Conservation (phyloP, 2,329 filamentous ascomycete genomes). For the Fusarium solani-melongenae region DNA sequence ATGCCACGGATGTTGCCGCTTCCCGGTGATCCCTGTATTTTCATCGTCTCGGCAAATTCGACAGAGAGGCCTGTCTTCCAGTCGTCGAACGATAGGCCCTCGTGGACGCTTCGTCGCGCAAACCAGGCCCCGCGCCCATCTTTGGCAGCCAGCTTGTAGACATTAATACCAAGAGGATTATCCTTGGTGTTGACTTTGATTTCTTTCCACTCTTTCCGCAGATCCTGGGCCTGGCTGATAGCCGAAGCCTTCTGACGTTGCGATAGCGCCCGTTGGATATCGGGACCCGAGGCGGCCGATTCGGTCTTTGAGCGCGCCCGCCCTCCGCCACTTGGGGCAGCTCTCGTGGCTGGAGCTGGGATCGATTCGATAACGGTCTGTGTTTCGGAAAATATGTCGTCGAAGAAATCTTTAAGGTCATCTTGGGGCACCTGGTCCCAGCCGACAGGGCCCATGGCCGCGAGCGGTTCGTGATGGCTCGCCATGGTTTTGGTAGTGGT, state of each 20-base stretch:
- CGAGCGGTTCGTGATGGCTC: constrained; percentile 68
- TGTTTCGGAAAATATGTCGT: constrained; percentile 71
- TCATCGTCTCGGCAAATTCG: constrained; percentile 84
- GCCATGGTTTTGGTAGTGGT: constrained; percentile 55
- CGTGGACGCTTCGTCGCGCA: constrained; percentile 83
- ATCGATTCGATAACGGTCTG: constrained; percentile 82
- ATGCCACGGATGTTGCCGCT: constrained; percentile 85
- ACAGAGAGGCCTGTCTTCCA: constrained; percentile 81
- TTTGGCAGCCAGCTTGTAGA: constrained; percentile 83
- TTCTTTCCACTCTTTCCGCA: constrained; percentile 91
- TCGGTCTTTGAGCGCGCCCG: constrained; percentile 67
- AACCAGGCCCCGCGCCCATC: constrained; percentile 93
- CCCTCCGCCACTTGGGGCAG: constrained; percentile 56
- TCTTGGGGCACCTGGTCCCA: constrained; percentile 61
- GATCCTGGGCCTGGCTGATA: constrained; percentile 59
- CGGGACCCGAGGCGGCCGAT: constrained; percentile 61
- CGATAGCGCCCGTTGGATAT: constrained; percentile 61
- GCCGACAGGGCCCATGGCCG: constrained; percentile 65
- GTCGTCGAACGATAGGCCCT: constrained; percentile 78
- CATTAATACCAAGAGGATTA: constrained; percentile 79
- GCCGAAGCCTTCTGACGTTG: constrained; percentile 56
- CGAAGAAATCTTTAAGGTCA: constrained; percentile 64
- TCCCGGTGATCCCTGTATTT: constrained; percentile 75
- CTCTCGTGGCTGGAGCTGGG: constrained; percentile 57
- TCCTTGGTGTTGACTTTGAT: constrained; percentile 77